Conservation (phyloP, 2,329 filamentous ascomycete species). For the Fusarium compactum region DNA sequence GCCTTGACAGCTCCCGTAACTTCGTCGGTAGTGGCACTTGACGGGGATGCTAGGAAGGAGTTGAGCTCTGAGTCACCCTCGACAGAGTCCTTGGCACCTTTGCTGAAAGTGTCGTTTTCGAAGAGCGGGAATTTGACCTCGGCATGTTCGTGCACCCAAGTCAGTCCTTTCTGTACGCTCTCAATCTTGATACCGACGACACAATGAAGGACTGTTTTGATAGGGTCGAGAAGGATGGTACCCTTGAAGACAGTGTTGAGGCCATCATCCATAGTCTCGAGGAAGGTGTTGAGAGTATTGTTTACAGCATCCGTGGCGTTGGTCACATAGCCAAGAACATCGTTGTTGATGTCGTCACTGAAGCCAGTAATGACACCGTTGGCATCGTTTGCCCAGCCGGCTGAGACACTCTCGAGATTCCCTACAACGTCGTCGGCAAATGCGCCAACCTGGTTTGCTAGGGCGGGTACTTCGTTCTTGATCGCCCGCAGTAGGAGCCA, state of each 20-base stretch:
- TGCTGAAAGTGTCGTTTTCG: conserved; percentile 83
- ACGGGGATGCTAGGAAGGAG: conserved; percentile 82
- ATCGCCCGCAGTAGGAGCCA: conserved; percentile 80
- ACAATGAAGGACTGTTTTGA: conserved; percentile 85
- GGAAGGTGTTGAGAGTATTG: conserved; percentile 84
- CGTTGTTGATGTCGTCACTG: conserved; percentile 82
- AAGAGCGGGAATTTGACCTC: conserved; percentile 84
- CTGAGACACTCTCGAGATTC: conserved; percentile 79
- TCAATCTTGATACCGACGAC: conserved; percentile 90
- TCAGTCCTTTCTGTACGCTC: conserved; percentile 86
- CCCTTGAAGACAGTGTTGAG: conserved; percentile 84
- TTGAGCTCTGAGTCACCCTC: conserved; percentile 69
- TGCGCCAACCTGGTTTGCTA: conserved; percentile 79
- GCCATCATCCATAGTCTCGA: conserved; percentile 78
- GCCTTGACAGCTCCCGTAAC: conserved; percentile 80
- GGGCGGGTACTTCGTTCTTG: conserved; percentile 79
- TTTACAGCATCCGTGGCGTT: conserved; percentile 87
- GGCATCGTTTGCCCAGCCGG: conserved; percentile 79
- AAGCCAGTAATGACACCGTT: conserved; percentile 78
- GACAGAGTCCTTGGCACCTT: conserved; percentile 75
- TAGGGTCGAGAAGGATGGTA: conserved; percentile 82
- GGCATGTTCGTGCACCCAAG: conserved; percentile 91
- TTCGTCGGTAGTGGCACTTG: conserved; percentile 80
- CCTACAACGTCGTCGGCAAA: conserved; percentile 83
- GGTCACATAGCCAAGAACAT: conserved; percentile 88